These are phyloP conservation scores for Cyclotella sp. DNA, from an alignment of 108 stramenopile species.

Conservation along the genomic window DNA sequence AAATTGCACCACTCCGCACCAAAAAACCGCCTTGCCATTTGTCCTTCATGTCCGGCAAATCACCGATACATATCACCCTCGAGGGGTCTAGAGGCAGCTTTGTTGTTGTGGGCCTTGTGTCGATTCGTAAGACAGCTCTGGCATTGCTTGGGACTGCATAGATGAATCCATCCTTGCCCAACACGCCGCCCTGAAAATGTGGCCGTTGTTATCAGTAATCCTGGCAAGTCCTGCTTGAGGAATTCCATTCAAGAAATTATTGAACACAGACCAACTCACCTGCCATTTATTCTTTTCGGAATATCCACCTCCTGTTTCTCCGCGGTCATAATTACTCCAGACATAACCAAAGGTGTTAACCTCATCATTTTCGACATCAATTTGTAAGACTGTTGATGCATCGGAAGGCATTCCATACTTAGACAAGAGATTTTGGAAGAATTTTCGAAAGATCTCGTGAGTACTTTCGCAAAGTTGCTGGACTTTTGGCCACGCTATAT, in stretches of 20 bases:
- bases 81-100: slow-evolving; percentile 33
- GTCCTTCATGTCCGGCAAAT: slow-evolving; percentile 69
- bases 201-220: not conserved
- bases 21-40: slow-evolving; percentile 79
- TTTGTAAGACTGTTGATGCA: slow-evolving; percentile 59
- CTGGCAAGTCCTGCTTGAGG: not conserved
- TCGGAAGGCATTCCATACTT: slow-evolving; percentile 80
- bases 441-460: not conserved
- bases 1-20: slow-evolving; percentile 27
- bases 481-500: not conserved
- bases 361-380: slow-evolving; percentile 33
- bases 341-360: slow-evolving; percentile 43
- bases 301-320: slow-evolving; percentile 1
- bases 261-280: not conserved
- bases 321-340: not conserved
- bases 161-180: slow-evolving; percentile 73
- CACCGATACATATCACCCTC: slow-evolving; percentile 59
- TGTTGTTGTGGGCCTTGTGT: slow-evolving; percentile 35
- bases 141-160: slow-evolving; percentile 82
- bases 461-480: not conserved
- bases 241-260: not conserved
- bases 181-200: slow-evolving; percentile 55
- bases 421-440: not conserved
- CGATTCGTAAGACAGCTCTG: slow-evolving; percentile 66
- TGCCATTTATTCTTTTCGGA: slow-evolving; percentile 87